Evolutionary conservation across 352 stramenopile genomes (phyloP).

Genomic region (Phytophthora pisi): DNA sequence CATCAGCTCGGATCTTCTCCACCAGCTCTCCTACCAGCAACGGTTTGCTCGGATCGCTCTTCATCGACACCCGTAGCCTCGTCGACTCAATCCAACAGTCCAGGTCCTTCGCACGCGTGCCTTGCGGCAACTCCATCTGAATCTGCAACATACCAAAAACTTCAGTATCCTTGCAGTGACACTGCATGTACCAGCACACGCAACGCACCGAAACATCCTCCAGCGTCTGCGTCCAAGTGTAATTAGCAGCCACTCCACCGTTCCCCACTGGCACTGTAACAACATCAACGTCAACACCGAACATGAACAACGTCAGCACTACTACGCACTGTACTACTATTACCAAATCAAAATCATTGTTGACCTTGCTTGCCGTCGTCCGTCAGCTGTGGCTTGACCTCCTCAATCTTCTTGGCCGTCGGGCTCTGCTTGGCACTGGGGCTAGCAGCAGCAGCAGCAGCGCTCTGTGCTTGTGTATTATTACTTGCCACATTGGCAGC

Average conservation of each 20-base stretch:
- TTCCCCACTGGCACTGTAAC: slow-evolving; percentile 89
- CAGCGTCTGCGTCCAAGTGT: slow-evolving; percentile 98
- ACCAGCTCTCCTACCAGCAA: slow-evolving; percentile 88
- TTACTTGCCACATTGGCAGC: neutral
- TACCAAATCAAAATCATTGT: neutral
- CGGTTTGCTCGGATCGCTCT: slow-evolving; percentile 32
- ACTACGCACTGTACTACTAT: neutral
- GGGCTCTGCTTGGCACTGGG: neutral
- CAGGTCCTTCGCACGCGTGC: slow-evolving; percentile 92
- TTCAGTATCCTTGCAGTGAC: no score
- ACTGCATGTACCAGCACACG: neutral
- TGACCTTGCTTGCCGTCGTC: slow-evolving; percentile 70
- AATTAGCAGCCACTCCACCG: slow-evolving; percentile 85
- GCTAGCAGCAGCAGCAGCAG: neutral
- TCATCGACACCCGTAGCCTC: slow-evolving; percentile 87
- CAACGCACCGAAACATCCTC: slow-evolving; percentile 91
- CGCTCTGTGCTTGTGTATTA: neutral
- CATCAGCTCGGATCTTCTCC: slow-evolving; percentile 95
- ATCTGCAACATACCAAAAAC: slow-evolving; percentile 41
- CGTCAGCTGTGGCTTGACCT: slow-evolving; percentile 38
- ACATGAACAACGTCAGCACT: neutral
- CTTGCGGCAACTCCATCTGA: slow-evolving; percentile 86
- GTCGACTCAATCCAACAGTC: slow-evolving; percentile 90
- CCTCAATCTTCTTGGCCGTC: neutral
- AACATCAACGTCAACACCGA: slow-evolving; percentile 6